Evolutionary conservation across 371 early-diverging fungal species (phyloP).

Genomic region (Quaeritorhiza haematococci): DNA sequence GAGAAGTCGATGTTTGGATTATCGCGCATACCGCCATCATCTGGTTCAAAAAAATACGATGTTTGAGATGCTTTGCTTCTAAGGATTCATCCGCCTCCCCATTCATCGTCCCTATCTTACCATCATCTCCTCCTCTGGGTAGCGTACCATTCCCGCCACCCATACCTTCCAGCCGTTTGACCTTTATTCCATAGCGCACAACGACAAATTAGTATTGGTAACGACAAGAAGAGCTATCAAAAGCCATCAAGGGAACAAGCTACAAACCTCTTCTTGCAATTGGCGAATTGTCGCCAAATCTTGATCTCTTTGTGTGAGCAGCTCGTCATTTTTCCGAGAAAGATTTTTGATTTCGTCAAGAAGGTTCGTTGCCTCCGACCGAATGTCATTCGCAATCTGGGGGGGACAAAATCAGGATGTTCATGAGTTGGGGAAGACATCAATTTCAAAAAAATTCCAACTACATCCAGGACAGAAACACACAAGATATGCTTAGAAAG

Average conservation of each 20-base stretch:
- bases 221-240: slow-evolving; percentile 38
- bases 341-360: slow-evolving; percentile 65
- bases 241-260: slow-evolving; percentile 35
- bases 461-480: too few species aligned
- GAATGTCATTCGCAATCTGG: slow-evolving; percentile 68
- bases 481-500: not conserved
- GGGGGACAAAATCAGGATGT: too few species aligned
- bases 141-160: not conserved
- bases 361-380: slow-evolving; percentile 65
- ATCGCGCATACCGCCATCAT: not conserved
- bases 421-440: slow-evolving; percentile 4
- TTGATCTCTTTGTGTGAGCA: slow-evolving; percentile 40
- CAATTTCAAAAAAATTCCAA: not conserved
- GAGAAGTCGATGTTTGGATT: slow-evolving; percentile 20
- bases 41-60: not conserved
- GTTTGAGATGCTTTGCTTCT: too few species aligned
- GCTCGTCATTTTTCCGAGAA: slow-evolving; percentile 57
- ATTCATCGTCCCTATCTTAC: not conserved
- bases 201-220: slow-evolving; percentile 16
- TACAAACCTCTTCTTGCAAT: slow-evolving; percentile 22
- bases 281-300: slow-evolving; percentile 13
- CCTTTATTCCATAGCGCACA: not conserved
- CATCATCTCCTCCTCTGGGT: not conserved
- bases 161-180: not conserved
- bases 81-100: not conserved